A percentile compares a stretch with the other conserved stretches of the same genome.
phyloP scores from a whole-genome alignment of 768 basidiomycete species.

The Porpolomopsis calyptriformis region DNA sequence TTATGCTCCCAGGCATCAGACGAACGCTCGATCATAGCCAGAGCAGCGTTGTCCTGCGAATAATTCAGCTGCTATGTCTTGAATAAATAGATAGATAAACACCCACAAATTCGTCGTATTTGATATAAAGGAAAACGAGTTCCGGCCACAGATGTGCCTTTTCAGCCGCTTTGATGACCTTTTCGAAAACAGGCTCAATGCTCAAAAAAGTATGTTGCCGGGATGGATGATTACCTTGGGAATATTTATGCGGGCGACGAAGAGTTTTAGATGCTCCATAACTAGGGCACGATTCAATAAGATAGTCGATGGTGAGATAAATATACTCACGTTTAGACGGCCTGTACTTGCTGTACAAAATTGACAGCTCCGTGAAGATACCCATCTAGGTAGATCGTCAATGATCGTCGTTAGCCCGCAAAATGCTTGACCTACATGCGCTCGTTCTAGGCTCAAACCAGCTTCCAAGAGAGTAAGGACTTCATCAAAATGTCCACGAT shows the following conservation, averaged over 20 bases:
- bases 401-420: not conserved
- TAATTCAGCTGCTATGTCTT: slow-evolving; percentile 4
- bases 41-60: slow-evolving; percentile 81
- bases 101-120: slow-evolving; percentile 89
- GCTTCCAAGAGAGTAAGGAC: slow-evolving; percentile 86
- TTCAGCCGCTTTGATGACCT: slow-evolving; percentile 93
- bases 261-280: slow-evolving; percentile 98
- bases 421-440: slow-evolving; percentile 36
- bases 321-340: slow-evolving; percentile 72
- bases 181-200: not conserved
- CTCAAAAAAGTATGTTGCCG: not conserved
- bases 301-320: slow-evolving; percentile 1
- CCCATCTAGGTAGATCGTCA: slow-evolving; percentile 50
- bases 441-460: slow-evolving; percentile 90
- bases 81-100: not conserved
- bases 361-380: slow-evolving; percentile 91
- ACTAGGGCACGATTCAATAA: slow-evolving; percentile 35
- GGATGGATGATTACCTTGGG: slow-evolving; percentile 52
- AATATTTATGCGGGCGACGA: slow-evolving; percentile 93
- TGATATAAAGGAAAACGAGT: slow-evolving; percentile 96
- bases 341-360: slow-evolving; percentile 89
- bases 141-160: slow-evolving; percentile 97
- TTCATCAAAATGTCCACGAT: slow-evolving; percentile 89
- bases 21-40: slow-evolving; percentile 98
- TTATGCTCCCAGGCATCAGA: slow-evolving; percentile 99